Conservation (phyloP, 164 flowering plant species). For the Stephania cephalantha region DNA sequence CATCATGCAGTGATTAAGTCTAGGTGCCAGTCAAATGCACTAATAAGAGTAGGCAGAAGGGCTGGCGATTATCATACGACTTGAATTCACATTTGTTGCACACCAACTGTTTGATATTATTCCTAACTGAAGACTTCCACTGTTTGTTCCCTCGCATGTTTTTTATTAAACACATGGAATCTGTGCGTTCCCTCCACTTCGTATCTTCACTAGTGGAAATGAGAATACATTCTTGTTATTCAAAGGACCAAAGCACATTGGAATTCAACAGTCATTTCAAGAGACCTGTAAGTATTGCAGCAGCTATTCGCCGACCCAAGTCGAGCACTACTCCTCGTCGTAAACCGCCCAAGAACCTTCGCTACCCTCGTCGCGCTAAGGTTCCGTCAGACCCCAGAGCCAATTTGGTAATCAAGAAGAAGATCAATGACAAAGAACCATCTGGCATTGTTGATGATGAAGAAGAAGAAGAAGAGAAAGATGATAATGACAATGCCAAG, state of each 20-base stretch:
- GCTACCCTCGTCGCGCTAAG: conserved; percentile 41
- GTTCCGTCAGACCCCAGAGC: conserved; percentile 35
- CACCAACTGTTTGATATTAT: conserved; percentile 18
- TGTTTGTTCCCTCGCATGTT: background rate
- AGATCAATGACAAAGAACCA: background rate
- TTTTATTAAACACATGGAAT: conserved; percentile 16
- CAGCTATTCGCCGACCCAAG: background rate
- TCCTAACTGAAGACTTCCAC: conserved; percentile 46
- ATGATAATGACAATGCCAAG: conserved; percentile 3
- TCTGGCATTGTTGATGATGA: background rate
- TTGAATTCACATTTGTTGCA: background rate
- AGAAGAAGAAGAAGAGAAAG: conserved; percentile 5
- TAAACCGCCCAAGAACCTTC: conserved; percentile 42
- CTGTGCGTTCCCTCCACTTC: background rate
- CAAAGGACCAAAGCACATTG: background rate
- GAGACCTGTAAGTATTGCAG: background rate
- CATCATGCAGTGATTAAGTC: too few relatives aligned
- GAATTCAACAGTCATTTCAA: background rate
- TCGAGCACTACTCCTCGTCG: background rate
- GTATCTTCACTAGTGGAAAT: background rate
- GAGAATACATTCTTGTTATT: background rate
- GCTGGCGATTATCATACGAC: too few relatives aligned
- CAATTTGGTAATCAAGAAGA: conserved; percentile 31
- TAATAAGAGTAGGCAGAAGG: too few relatives aligned
- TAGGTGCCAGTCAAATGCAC: too few relatives aligned